Percentiles rank a stretch among this genome's conserved stretches.
phyloP scores from a whole-genome alignment of 2,329 filamentous ascomycete genomes.

The Pseudocercospora ulei region DNA sequence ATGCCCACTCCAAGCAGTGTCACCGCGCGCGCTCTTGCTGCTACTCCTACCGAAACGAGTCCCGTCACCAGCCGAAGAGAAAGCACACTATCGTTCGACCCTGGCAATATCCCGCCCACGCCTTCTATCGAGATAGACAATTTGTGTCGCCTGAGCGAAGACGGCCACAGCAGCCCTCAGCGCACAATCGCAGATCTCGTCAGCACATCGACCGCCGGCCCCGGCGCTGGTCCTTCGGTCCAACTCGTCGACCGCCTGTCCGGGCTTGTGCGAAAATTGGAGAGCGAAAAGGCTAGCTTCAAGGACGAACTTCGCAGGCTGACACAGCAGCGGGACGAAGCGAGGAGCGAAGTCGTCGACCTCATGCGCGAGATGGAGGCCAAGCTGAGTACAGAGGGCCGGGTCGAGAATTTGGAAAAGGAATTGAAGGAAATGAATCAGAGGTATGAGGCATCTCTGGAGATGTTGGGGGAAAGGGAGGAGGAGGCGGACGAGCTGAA shows the following conservation, averaged over 20 bases:
- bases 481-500: constrained; percentile 85
- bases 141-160: constrained; percentile 41
- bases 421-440: constrained; percentile 60
- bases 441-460: constrained; percentile 80
- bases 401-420: constrained; percentile 55
- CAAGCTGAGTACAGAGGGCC: constrained; percentile 51
- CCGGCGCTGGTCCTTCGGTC: constrained; percentile 69
- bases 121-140: constrained; percentile 45
- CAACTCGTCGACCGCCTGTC: constrained; percentile 96
- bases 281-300: constrained; percentile 79
- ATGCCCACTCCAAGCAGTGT: constrained; percentile 17
- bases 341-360: constrained; percentile 77
- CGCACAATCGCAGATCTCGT: constrained; percentile 53
- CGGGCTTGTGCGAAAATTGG: constrained; percentile 77
- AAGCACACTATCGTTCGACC: constrained; percentile 36
- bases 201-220: constrained; percentile 60
- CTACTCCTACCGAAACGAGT: constrained; percentile 23
- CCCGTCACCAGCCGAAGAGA: constrained; percentile 39
- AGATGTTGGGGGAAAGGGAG: constrained; percentile 94
- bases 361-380: constrained; percentile 79
- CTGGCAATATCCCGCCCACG: constrained; percentile 34
- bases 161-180: constrained; percentile 54
- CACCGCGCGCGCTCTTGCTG: constrained; percentile 16
- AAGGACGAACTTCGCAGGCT: constrained; percentile 78
- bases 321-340: constrained; percentile 78